Conservation (phyloP, 768 basidiomycete species). For the Leccinum variicolor region DNA sequence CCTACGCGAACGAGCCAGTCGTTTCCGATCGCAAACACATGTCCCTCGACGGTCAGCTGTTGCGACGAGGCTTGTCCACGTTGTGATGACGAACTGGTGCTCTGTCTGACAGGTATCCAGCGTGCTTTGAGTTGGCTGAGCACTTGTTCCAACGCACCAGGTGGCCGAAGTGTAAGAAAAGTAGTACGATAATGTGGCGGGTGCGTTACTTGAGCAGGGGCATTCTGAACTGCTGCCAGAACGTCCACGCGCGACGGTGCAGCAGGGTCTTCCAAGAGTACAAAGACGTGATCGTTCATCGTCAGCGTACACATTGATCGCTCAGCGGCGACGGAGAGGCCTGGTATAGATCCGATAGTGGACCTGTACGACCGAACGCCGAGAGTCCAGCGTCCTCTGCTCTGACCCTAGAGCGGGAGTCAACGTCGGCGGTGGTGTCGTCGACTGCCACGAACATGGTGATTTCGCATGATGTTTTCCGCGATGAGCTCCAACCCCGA, state of each 20-base stretch:
- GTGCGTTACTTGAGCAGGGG: constrained; percentile 22
- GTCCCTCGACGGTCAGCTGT: constrained; percentile 71
- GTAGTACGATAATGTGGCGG: constrained; percentile 69
- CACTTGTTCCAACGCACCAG: constrained; percentile 72
- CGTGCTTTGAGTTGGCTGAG: constrained; percentile 70
- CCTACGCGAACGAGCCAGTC: constrained; percentile 83
- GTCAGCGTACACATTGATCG: constrained; percentile 73
- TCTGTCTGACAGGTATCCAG: constrained; percentile 69
- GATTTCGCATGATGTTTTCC: constrained; percentile 67
- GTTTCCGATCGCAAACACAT: constrained; percentile 69
- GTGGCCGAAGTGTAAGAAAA: constrained; percentile 71
- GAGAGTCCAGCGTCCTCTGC: constrained; percentile 64
- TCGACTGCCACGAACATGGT: constrained; percentile 46
- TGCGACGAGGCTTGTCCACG: constrained; percentile 50
- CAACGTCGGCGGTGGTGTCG: constrained; percentile 13
- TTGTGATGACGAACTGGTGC: constrained; percentile 35
- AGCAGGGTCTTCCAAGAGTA: constrained; percentile 70
- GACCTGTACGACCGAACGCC: constrained; percentile 74
- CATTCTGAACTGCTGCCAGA: constrained; percentile 34
- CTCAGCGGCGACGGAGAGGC: constrained; percentile 51
- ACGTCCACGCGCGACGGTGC: constrained; percentile 69
- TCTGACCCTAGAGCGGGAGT: constrained; percentile 46
- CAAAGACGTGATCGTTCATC: constrained; percentile 79
- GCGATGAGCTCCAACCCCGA: constrained; percentile 64
- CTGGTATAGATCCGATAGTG: constrained; percentile 54